Conservation (phyloP, 2,329 filamentous ascomycete species). For the Cladosporium sp. region DNA sequence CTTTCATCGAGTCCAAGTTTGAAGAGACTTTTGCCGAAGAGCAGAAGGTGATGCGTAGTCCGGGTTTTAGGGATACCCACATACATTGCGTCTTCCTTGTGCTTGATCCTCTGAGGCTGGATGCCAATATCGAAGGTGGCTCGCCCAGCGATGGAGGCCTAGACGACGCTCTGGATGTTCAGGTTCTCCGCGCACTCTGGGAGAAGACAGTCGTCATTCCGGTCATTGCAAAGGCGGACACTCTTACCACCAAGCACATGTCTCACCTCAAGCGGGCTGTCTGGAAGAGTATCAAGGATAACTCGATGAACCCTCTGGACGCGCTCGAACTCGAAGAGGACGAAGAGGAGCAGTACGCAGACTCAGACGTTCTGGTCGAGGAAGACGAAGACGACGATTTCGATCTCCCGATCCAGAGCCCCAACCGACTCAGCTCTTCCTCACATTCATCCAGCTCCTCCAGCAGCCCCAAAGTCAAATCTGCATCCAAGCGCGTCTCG, state of each 20-base stretch:
- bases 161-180: slow-evolving; percentile 86
- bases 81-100: slow-evolving; percentile 95
- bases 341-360: slow-evolving; percentile 54
- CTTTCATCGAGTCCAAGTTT: slow-evolving; percentile 96
- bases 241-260: slow-evolving; percentile 95
- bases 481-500: slow-evolving; percentile 31
- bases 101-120: slow-evolving; percentile 82
- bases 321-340: slow-evolving; percentile 79
- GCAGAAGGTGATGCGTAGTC: slow-evolving; percentile 93
- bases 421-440: slow-evolving; percentile 37
- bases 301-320: slow-evolving; percentile 85
- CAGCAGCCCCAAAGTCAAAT: slow-evolving; percentile 28
- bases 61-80: slow-evolving; percentile 91
- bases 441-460: slow-evolving; percentile 37
- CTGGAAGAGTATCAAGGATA: slow-evolving; percentile 81
- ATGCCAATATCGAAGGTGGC: slow-evolving; percentile 60
- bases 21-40: slow-evolving; percentile 97
- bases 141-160: slow-evolving; percentile 55
- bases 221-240: slow-evolving; percentile 94
- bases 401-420: slow-evolving; percentile 39
- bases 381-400: slow-evolving; percentile 41
- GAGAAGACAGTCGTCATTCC: slow-evolving; percentile 95
- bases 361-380: slow-evolving; percentile 28
- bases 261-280: slow-evolving; percentile 85
- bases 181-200: slow-evolving; percentile 83